Conservation (phyloP, 208 protist species). For the Trichomonas gallinae region DNA sequence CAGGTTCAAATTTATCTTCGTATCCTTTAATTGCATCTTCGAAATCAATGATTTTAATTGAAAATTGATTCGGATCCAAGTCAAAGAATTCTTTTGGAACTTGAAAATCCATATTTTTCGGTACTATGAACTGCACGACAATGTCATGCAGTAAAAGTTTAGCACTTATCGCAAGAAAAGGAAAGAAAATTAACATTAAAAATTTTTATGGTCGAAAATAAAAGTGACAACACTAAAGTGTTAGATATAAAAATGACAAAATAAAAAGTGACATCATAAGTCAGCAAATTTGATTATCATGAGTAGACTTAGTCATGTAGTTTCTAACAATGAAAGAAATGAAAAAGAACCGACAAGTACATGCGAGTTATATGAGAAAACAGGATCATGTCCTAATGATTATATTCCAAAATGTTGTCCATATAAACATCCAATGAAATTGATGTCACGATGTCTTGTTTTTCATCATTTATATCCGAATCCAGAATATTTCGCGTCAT, state of each 20-base stretch:
- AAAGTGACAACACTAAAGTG: too few relatives aligned
- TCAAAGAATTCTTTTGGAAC: not conserved
- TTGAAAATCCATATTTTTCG: not conserved
- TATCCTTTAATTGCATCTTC: not conserved
- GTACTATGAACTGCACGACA: not conserved
- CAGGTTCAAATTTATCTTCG: too few relatives aligned
- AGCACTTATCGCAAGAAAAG: not conserved
- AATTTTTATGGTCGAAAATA: not conserved
- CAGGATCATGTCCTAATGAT: not conserved
- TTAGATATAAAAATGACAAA: too few relatives aligned
- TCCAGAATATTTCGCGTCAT: not conserved
- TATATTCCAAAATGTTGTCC: not conserved
- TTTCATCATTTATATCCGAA: not conserved
- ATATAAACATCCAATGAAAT: not conserved
- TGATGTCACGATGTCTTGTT: not conserved
- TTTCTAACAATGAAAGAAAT: too few relatives aligned
- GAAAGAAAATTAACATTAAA: not conserved
- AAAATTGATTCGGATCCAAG: not conserved
- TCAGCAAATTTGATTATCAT: too few relatives aligned
- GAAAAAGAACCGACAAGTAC: not conserved
- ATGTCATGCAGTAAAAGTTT: not conserved
- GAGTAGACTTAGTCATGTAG: too few relatives aligned
- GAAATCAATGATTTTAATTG: not conserved
- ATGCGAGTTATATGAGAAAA: not conserved
- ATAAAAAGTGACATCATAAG: too few relatives aligned